These are phyloP conservation scores for Conticribra guillardii DNA, from an alignment of 108 stramenopile species.

Conservation along the genomic window DNA sequence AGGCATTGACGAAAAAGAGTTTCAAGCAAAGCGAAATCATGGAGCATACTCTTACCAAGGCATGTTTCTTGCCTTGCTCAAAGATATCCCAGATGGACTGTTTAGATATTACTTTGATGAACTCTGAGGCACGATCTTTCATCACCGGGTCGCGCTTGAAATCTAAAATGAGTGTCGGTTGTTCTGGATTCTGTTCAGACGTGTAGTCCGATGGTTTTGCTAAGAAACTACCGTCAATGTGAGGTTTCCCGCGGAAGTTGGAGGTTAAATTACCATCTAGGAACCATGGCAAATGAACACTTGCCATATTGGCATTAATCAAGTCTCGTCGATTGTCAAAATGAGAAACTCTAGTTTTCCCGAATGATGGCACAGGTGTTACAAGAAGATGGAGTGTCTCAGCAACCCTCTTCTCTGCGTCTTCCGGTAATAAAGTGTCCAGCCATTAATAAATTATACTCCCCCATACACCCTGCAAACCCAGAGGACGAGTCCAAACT, in stretches of 20 bases:
- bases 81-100: slow-evolving; percentile 74
- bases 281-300: slow-evolving; percentile 91
- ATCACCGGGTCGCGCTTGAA: slow-evolving; percentile 70
- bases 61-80: slow-evolving; percentile 69
- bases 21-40: no score
- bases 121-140: slow-evolving; percentile 52
- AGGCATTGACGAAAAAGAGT: no score
- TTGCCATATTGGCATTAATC: slow-evolving; percentile 89
- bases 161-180: slow-evolving; percentile 60
- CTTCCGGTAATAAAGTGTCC: slow-evolving; percentile 69
- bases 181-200: slow-evolving; percentile 18
- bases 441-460: slow-evolving; percentile 85
- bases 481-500: slow-evolving; percentile 82
- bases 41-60: no score
- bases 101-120: slow-evolving; percentile 65
- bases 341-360: slow-evolving; percentile 59
- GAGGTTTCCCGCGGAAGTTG: slow-evolving; percentile 57
- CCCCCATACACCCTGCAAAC: slow-evolving; percentile 92
- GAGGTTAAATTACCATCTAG: slow-evolving; percentile 75
- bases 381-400: slow-evolving; percentile 63
- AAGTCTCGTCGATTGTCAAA: slow-evolving; percentile 76
- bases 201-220: slow-evolving; percentile 59
- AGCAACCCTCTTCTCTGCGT: slow-evolving; percentile 57
- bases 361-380: slow-evolving; percentile 70
- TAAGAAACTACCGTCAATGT: slow-evolving; percentile 85